Evolutionary conservation across 208 protist species (phyloP).

Genomic region (Strigomonas galati): DNA sequence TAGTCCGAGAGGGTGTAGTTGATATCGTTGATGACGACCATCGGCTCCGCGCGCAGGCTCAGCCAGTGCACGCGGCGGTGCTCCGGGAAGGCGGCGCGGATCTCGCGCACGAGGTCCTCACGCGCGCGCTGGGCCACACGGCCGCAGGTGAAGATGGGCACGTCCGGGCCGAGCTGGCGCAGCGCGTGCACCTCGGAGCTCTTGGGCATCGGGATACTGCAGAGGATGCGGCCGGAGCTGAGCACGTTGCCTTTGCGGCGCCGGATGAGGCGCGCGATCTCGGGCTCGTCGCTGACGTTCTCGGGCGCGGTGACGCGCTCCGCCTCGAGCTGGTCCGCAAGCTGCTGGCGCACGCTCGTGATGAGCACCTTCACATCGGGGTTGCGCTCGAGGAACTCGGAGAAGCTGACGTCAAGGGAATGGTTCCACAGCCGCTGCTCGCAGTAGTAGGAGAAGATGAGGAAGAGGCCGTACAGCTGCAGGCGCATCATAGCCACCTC

Average conservation of each 20-base stretch:
- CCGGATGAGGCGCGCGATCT: slow-evolving; percentile 47
- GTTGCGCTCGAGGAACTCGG: slow-evolving; percentile 65
- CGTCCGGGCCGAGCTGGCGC: slow-evolving; percentile 73
- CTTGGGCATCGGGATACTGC: slow-evolving; percentile 49
- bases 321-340: slow-evolving; percentile 67
- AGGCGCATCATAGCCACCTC: slow-evolving; percentile 82
- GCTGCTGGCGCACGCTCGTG: slow-evolving; percentile 57
- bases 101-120: slow-evolving; percentile 40
- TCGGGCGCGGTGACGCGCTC: slow-evolving; percentile 58
- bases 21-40: slow-evolving; percentile 81
- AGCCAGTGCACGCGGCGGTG: slow-evolving; percentile 66
- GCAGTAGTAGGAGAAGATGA: slow-evolving; percentile 89
- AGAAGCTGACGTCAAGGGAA: slow-evolving; percentile 47
- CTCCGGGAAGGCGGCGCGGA: slow-evolving; percentile 53
- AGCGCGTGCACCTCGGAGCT: slow-evolving; percentile 32
- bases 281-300: slow-evolving; percentile 34
- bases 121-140: slow-evolving; percentile 39
- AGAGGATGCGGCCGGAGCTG: slow-evolving; percentile 77
- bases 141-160: slow-evolving; percentile 83
- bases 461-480: slow-evolving; percentile 79
- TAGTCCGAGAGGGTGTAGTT: slow-evolving; percentile 80
- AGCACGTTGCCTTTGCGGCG: slow-evolving; percentile 77
- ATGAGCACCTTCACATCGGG: slow-evolving; percentile 72
- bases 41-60: slow-evolving; percentile 81
- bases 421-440: slow-evolving; percentile 85